Evolutionary conservation across 1,284 basidiomycete species (phyloP), one percentile per base, ranked within the genome.

Genomic region (Sphaerobolus stellatus): DNA sequence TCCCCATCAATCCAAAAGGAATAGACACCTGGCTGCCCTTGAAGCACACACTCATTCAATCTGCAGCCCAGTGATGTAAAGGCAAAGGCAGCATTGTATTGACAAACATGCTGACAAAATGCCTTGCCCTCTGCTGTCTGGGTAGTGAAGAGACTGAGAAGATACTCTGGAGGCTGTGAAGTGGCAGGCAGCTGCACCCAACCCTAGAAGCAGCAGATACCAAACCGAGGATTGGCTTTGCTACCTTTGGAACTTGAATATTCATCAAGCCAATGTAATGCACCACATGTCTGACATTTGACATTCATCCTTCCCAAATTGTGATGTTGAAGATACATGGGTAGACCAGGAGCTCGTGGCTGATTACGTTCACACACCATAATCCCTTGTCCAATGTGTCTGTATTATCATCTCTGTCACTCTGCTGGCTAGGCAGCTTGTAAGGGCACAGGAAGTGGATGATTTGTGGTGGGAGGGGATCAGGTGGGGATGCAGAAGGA

Each of bases 81-180:
- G 0, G 72, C 65, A 20, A 77, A 52, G 0, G 73, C 66, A 41
- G 61, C 61, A 46, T 76, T 78, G 41, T 75, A 76, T 41, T 74
- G 64, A 16, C 52, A 33, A 22, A 74, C 71, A 0, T 71, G 61
- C 13, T 54, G 53, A 14, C 41, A 58, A 38, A 71, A 72, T 0
- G 64, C 54, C 11, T 58, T 49, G 4, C 56, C 11, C 1, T 33
- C 41, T 11, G 48, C 14, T 24, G 61, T 53, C 2, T 60, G 43
- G 36, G 58, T 47, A 51, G 52, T 41, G 50, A 67, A 62, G 0
- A 74, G 52, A 5, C 57, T 2, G 5, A 48, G 48, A 1, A 73
- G 56, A 18, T n/a, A 5, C 4, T 5, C 33, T 22, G 68, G 68
- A 38, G 61, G 64, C 0, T 51, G 18, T 16, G 59, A 48, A 6